Evolutionary conservation across 2,329 filamentous ascomycete genomes (phyloP).

Genomic region (Akanthomyces muscarius): DNA sequence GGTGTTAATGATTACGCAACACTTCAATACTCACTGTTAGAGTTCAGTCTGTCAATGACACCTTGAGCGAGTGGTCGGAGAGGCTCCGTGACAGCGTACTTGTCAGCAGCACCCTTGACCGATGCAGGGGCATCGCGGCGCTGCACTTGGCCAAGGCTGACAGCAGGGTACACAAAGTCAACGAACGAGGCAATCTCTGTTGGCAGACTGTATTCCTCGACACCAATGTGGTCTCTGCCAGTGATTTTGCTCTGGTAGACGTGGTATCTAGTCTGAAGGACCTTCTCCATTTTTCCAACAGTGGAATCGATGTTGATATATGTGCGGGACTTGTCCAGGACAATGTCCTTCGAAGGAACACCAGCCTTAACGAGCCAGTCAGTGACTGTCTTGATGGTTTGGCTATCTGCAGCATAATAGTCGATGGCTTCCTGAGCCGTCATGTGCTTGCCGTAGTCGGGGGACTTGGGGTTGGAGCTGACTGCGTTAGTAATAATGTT

Average conservation of each 20-base stretch:
- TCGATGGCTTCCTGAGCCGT: slow-evolving; percentile 38
- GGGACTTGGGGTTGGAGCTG: slow-evolving; percentile 37
- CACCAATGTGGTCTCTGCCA: slow-evolving; percentile 34
- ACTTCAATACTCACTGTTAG: not conserved
- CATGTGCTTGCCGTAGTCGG: slow-evolving; percentile 45
- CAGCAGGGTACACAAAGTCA: slow-evolving; percentile 38
- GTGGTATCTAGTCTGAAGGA: slow-evolving; percentile 51
- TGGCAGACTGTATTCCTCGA: slow-evolving; percentile 38
- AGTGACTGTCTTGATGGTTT: slow-evolving; percentile 46
- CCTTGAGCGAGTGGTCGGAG: not conserved
- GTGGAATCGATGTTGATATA: slow-evolving; percentile 30
- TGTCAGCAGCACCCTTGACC: not conserved
- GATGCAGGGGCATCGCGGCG: slow-evolving; percentile 1
- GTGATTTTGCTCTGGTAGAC: slow-evolving; percentile 40
- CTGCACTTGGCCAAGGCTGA: slow-evolving; percentile 31
- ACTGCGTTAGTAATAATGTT: not conserved
- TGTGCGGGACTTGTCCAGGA: slow-evolving; percentile 46
- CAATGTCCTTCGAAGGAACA: slow-evolving; percentile 43
- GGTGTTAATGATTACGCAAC: not conserved
- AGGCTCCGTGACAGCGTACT: slow-evolving; percentile 15
- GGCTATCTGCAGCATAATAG: slow-evolving; percentile 37
- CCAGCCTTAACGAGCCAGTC: slow-evolving; percentile 50
- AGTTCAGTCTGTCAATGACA: slow-evolving; percentile 6
- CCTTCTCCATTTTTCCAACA: slow-evolving; percentile 36
- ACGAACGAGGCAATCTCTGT: slow-evolving; percentile 33